Evolutionary conservation across 108 stramenopile species (phyloP).

Genomic region (Fragilariopsis cylindrus): DNA sequence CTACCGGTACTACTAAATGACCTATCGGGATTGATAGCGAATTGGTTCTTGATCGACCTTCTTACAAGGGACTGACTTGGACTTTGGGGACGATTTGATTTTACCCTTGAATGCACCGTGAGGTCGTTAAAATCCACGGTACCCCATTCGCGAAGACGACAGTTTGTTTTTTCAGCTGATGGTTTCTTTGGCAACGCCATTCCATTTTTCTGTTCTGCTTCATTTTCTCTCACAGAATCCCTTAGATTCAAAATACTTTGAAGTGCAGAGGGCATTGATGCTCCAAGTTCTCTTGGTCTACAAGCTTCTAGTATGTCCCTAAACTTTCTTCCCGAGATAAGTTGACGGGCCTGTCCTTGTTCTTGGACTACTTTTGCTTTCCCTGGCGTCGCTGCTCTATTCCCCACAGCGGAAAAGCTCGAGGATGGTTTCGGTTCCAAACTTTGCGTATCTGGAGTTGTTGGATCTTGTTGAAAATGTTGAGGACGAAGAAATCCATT

Average conservation of each 20-base stretch:
- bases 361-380: conserved; percentile 31
- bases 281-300: conserved; percentile 54
- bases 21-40: background rate
- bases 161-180: background rate
- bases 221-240: conserved; percentile 19
- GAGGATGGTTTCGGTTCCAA: conserved; percentile 9
- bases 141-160: conserved; percentile 32
- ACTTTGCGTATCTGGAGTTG: background rate
- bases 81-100: conserved; percentile 1
- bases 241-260: conserved; percentile 33
- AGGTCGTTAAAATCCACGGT: conserved; percentile 33
- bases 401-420: conserved; percentile 41
- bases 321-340: conserved; percentile 76
- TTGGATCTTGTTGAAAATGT: background rate
- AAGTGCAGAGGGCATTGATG: conserved; percentile 41
- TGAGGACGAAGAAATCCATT: conserved; percentile 53
- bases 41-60: conserved; percentile 2
- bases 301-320: conserved; percentile 86
- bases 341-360: conserved; percentile 57
- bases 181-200: conserved; percentile 1
- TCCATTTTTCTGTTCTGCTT: conserved; percentile 28
- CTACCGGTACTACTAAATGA: background rate
- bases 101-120: conserved; percentile 14
- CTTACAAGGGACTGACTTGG: conserved; percentile 1
- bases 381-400: conserved; percentile 36